Evolutionary conservation across 208 protist genomes (phyloP).

Genomic region (Blechomonas ayalai): DNA sequence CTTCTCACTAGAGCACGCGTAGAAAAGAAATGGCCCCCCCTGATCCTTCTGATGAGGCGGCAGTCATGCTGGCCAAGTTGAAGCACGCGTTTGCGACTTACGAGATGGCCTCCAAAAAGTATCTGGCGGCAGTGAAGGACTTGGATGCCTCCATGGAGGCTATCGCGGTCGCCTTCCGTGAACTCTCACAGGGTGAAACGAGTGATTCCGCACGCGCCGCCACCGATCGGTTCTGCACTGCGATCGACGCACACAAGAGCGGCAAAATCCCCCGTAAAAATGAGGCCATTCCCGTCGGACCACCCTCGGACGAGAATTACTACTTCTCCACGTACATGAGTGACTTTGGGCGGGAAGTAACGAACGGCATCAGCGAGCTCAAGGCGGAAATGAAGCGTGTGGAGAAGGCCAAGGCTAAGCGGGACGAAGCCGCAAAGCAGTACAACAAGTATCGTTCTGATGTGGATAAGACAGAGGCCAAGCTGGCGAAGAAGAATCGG

Average conservation of each 20-base stretch:
- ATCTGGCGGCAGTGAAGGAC: conserved; percentile 42
- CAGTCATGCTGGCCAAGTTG: conserved; percentile 30
- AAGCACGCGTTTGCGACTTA: conserved; percentile 45
- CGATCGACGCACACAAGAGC: conserved; percentile 33
- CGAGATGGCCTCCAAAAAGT: conserved; percentile 42
- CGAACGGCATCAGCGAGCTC: conserved; percentile 18
- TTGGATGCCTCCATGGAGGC: conserved; percentile 34
- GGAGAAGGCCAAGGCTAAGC: conserved; percentile 10
- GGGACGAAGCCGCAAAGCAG: conserved; percentile 17
- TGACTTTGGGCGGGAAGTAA: conserved; percentile 45
- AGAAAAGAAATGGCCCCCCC: background rate
- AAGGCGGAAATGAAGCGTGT: conserved; percentile 8
- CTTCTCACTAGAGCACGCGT: background rate
- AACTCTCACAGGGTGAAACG: conserved; percentile 39
- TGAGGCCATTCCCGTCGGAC: too few species aligned
- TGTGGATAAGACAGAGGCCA: conserved; percentile 27
- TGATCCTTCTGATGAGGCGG: conserved; percentile 14
- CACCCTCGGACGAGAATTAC: conserved; percentile 17
- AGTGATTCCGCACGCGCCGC: conserved; percentile 3
- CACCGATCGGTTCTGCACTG: conserved; percentile 29
- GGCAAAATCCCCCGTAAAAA: conserved; percentile 2
- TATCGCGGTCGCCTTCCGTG: conserved; percentile 45
- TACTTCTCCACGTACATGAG: conserved; percentile 38
- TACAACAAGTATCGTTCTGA: conserved; percentile 26
- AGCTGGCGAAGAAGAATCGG: conserved; percentile 64